Evolutionary conservation across 495 filamentous ascomycete species (phyloP).

Genomic region (Rostrohypoxylon terebratum): DNA sequence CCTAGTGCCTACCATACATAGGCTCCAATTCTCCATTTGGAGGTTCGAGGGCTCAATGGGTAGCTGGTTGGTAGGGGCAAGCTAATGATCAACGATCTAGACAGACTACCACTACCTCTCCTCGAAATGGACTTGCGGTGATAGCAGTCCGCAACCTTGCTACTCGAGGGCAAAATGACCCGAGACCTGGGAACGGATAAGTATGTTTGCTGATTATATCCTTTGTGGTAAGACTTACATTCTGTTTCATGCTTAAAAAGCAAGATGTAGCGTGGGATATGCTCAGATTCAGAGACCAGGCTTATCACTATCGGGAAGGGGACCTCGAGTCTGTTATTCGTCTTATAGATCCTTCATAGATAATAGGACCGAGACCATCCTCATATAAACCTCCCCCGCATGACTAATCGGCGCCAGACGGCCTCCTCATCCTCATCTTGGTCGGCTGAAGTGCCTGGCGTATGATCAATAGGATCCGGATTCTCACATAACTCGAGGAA

Average conservation of each 20-base stretch:
- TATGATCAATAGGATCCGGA: slow-evolving; percentile 47
- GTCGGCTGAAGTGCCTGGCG: slow-evolving; percentile 38
- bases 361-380: background rate
- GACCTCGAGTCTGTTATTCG: background rate
- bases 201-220: background rate
- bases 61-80: no score
- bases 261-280: background rate
- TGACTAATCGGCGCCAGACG: slow-evolving; percentile 50
- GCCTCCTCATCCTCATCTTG: slow-evolving; percentile 51
- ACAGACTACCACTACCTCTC: no score
- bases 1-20: no score
- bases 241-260: background rate
- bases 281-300: background rate
- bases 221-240: background rate
- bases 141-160: no score
- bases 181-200: background rate
- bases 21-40: no score
- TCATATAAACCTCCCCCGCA: slow-evolving; percentile 50
- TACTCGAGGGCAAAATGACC: background rate
- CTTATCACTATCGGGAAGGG: background rate
- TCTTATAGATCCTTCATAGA: background rate
- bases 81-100: no score
- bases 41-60: no score
- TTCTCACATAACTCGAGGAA: slow-evolving; percentile 51
- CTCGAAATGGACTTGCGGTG: no score